Evolutionary conservation across 2,329 filamentous ascomycete genomes (phyloP).

Genomic region (Blumeriella jaapii): DNA sequence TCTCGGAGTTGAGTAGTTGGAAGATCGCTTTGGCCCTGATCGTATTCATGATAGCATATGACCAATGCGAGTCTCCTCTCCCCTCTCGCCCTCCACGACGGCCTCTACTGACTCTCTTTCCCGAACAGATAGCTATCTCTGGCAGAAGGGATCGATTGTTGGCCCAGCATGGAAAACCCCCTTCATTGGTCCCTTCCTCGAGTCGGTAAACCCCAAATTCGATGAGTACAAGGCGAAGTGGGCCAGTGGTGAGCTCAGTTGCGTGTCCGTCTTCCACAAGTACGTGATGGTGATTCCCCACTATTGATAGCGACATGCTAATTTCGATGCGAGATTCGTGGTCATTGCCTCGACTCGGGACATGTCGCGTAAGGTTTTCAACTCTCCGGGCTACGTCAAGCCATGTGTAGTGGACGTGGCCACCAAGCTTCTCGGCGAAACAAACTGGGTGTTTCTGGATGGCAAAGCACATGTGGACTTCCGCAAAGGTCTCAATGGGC

Average conservation of each 20-base stretch:
- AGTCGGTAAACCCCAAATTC: conserved; percentile 88
- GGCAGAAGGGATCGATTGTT: conserved; percentile 63
- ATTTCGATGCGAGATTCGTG: conserved; percentile 59
- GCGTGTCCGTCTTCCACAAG: conserved; percentile 99
- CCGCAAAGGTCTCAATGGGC: conserved; percentile 86
- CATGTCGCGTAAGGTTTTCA: conserved; percentile 93
- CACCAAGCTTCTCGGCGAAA: conserved; percentile 79
- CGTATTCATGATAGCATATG: conserved; percentile 64
- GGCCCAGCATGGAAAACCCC: conserved; percentile 68
- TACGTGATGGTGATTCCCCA: conserved; percentile 34
- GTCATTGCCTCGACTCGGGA: conserved; percentile 93
- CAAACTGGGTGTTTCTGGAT: conserved; percentile 96
- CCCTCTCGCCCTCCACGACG: too few species aligned
- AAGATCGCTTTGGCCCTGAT: conserved; percentile 61
- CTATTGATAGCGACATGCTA: not conserved
- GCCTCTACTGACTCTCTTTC: too few species aligned
- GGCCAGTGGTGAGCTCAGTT: conserved; percentile 82
- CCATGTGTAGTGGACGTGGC: conserved; percentile 93
- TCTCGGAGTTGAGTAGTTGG: conserved; percentile 37
- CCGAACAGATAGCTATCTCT: conserved; percentile 58
- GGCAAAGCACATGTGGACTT: conserved; percentile 93
- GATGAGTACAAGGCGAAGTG: conserved; percentile 87
- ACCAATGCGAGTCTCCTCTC: conserved; percentile 84
- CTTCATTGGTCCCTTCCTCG: conserved; percentile 89
- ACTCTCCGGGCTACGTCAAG: conserved; percentile 83